These are phyloP conservation scores for Alternaria sp. DNA, from an alignment of 2,329 filamentous ascomycete species.

Conservation along the genomic window DNA sequence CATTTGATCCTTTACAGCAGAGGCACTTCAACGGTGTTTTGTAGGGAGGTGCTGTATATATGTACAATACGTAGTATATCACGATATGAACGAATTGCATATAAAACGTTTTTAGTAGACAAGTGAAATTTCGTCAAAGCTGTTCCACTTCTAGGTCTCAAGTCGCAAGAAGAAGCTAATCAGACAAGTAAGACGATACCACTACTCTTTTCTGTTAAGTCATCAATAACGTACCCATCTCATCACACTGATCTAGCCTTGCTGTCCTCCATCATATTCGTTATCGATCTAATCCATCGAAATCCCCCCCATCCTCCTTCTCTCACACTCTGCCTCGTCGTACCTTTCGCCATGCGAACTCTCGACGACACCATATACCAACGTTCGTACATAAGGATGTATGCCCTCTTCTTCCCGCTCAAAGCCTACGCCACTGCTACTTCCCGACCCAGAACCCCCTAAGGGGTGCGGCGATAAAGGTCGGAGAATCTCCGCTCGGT, in stretches of 20 bases:
- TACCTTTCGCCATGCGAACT: not conserved
- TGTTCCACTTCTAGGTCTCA: not conserved
- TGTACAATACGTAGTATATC: not conserved
- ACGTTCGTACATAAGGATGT: not conserved
- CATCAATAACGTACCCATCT: not conserved
- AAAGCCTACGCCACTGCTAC: not conserved
- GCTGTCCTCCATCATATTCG: not conserved
- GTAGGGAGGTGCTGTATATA: conserved; percentile 1
- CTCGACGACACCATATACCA: not conserved
- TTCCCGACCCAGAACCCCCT: not conserved
- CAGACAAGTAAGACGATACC: not conserved
- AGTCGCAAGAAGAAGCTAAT: not conserved
- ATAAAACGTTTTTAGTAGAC: not conserved
- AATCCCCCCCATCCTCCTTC: not conserved
- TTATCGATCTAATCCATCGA: not conserved
- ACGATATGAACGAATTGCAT: not conserved
- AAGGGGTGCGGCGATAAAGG: not conserved
- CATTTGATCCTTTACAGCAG: conserved; percentile 43
- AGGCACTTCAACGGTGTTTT: conserved; percentile 28
- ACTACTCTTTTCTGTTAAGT: not conserved
- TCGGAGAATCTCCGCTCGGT: not conserved
- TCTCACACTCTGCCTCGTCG: not conserved
- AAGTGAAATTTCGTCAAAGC: not conserved
- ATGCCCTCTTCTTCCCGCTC: not conserved
- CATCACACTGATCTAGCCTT: not conserved